phyloP scores from a whole-genome alignment of 257 asterid species.

The Verbena officinalis region DNA sequence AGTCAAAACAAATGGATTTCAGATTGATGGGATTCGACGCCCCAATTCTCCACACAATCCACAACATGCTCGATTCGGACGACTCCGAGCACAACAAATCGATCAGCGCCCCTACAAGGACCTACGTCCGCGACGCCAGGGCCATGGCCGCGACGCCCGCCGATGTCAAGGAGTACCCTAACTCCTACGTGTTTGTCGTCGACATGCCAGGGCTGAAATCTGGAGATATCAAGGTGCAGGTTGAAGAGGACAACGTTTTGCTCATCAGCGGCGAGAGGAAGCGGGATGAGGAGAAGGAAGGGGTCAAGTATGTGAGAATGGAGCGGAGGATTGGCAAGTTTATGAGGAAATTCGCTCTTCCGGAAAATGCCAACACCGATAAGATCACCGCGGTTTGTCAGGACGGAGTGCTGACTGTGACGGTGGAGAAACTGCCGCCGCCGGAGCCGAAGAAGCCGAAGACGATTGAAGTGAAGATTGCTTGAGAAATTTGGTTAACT shows the following conservation, averaged over 20 bases:
- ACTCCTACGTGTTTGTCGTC: conserved; percentile 56
- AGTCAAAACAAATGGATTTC: conserved; percentile 47
- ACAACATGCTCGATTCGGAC: conserved; percentile 49
- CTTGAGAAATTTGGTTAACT: conserved; percentile 24
- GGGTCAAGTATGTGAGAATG: conserved; percentile 67
- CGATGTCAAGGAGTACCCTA: conserved; percentile 62
- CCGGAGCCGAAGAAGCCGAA: conserved; percentile 86
- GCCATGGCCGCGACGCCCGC: conserved; percentile 90
- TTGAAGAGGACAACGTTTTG: conserved; percentile 67
- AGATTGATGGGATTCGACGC: conserved; percentile 60
- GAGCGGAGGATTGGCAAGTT: conserved; percentile 73
- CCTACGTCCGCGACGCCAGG: conserved; percentile 70
- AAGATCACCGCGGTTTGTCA: conserved; percentile 65
- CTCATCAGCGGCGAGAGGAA: conserved; percentile 66
- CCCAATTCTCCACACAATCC: conserved; percentile 56
- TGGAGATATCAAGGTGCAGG: conserved; percentile 71
- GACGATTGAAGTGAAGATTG: conserved; percentile 69
- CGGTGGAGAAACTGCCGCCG: conserved; percentile 77
- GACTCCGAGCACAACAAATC: conserved; percentile 36
- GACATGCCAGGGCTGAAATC: conserved; percentile 87
- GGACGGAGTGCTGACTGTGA: conserved; percentile 78
- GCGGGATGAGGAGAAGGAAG: conserved; percentile 59
- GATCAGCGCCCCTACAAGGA: conserved; percentile 43
- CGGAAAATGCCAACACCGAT: conserved; percentile 71
- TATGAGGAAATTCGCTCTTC: conserved; percentile 78